Evolutionary conservation across 1,284 basidiomycete species (phyloP).

Genomic region (Naganishia liquefaciens): DNA sequence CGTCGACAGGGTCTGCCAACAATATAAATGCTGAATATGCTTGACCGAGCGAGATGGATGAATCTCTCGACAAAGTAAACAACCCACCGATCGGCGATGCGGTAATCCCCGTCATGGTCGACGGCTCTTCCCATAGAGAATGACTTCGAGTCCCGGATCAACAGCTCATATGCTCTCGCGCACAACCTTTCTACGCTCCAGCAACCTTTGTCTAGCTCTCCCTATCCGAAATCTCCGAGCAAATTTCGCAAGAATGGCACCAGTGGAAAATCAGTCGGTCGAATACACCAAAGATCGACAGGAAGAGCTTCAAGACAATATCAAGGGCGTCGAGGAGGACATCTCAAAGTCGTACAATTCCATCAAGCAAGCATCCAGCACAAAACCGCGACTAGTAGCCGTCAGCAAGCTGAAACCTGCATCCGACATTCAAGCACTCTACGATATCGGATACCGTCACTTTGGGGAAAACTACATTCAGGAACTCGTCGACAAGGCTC

Average conservation of each 20-base stretch:
- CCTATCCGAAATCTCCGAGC: too few species aligned
- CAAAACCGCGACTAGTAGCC: conserved; percentile 69
- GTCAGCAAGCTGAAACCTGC: conserved; percentile 94
- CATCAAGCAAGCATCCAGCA: neutral
- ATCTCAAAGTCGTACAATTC: conserved; percentile 41
- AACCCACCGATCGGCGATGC: neutral
- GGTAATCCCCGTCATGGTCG: neutral
- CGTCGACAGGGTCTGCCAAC: too few species aligned
- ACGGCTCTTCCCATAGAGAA: neutral
- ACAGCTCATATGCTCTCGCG: neutral
- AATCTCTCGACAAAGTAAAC: neutral
- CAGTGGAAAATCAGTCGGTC: conserved; percentile 30
- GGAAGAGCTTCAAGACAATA: conserved; percentile 52
- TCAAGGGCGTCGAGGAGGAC: conserved; percentile 50
- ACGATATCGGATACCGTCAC: conserved; percentile 76
- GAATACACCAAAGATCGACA: conserved; percentile 49
- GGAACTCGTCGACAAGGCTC: conserved; percentile 87
- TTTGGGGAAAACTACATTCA: conserved; percentile 99
- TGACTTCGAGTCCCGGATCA: neutral
- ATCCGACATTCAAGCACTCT: conserved; percentile 79
- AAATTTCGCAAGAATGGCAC: too few species aligned
- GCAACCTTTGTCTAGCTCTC: too few species aligned
- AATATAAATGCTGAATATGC: neutral
- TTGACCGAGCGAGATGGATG: neutral
- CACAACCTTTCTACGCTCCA: neutral